Conservation (phyloP, 148 eudicot species). For the Nepenthes gracilis region DNA sequence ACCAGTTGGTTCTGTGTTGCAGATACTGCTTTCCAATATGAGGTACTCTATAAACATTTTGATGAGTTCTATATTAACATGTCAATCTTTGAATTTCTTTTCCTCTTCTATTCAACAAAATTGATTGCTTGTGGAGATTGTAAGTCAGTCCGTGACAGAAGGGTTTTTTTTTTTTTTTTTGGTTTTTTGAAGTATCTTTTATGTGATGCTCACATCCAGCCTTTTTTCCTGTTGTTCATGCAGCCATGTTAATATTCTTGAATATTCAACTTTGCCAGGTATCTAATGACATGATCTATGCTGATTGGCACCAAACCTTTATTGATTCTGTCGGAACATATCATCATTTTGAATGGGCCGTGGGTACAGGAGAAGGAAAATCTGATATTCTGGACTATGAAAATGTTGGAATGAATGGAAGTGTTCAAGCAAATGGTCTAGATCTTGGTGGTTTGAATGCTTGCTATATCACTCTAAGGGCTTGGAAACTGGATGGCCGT, state of each 20-base stretch:
- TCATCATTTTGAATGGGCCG: slow-evolving; percentile 96
- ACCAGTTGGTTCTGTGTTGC: slow-evolving; percentile 95
- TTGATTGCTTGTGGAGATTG: too few species aligned
- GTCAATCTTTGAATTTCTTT: too few species aligned
- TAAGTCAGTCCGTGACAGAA: too few species aligned
- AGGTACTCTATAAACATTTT: slow-evolving; percentile 29
- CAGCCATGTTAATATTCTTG: slow-evolving; percentile 6
- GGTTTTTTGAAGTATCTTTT: too few species aligned
- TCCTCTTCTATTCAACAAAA: too few species aligned
- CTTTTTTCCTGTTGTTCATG: background rate
- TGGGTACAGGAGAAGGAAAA: slow-evolving; percentile 94
- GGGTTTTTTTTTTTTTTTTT: too few species aligned
- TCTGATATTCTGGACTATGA: slow-evolving; percentile 81
- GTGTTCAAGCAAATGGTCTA: slow-evolving; percentile 66
- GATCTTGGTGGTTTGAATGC: slow-evolving; percentile 74
- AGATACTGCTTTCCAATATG: slow-evolving; percentile 85
- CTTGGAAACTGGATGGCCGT: slow-evolving; percentile 75
- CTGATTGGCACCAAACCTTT: slow-evolving; percentile 91
- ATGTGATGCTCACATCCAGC: too few species aligned
- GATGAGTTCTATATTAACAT: too few species aligned
- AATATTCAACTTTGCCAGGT: slow-evolving; percentile 26
- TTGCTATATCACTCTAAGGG: slow-evolving; percentile 87
- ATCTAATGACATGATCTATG: slow-evolving; percentile 64
- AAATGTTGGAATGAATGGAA: slow-evolving; percentile 84
- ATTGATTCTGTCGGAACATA: slow-evolving; percentile 61